Percentiles rank a stretch among this genome's conserved stretches.
Evolutionary conservation across 208 protist genomes (phyloP).

Genomic region (Naegleria lovaniensis): DNA sequence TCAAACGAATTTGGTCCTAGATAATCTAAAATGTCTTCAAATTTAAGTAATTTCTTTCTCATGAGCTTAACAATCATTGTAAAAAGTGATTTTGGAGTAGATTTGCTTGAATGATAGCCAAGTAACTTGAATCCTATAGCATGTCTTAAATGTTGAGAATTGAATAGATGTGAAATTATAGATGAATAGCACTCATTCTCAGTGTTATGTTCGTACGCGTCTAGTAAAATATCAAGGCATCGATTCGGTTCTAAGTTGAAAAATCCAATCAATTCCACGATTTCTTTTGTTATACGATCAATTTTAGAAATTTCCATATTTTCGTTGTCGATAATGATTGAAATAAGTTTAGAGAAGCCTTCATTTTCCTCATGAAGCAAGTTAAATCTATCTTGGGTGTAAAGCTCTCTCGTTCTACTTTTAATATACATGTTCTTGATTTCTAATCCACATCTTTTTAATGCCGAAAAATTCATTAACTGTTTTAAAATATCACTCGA

Average conservation of each 20-base stretch:
- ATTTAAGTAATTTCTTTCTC: neutral
- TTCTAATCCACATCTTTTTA: neutral
- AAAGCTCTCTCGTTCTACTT: slow-evolving; percentile 25
- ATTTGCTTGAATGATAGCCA: neutral
- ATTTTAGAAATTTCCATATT: neutral
- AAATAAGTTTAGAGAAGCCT: slow-evolving; percentile 64
- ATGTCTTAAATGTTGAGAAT: neutral
- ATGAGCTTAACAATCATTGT: neutral
- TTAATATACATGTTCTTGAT: neutral
- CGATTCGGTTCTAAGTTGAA: slow-evolving; percentile 67
- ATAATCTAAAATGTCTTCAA: neutral
- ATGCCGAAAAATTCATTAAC: neutral
- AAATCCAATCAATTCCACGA: slow-evolving; percentile 43
- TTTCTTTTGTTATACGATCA: neutral
- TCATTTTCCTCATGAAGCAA: slow-evolving; percentile 62
- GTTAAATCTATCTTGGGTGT: slow-evolving; percentile 61
- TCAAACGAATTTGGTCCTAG: neutral
- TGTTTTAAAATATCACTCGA: neutral
- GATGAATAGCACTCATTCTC: neutral
- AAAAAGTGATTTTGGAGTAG: neutral
- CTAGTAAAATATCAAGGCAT: slow-evolving; percentile 58
- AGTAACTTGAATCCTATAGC: neutral
- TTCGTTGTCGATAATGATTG: slow-evolving; percentile 38
- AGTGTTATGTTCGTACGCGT: slow-evolving; percentile 45
- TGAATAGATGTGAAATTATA: neutral